Percentiles rank a stretch among this genome's conserved stretches.
Conservation (phyloP, 345 rosid species). For the Euclidium syriacum region DNA sequence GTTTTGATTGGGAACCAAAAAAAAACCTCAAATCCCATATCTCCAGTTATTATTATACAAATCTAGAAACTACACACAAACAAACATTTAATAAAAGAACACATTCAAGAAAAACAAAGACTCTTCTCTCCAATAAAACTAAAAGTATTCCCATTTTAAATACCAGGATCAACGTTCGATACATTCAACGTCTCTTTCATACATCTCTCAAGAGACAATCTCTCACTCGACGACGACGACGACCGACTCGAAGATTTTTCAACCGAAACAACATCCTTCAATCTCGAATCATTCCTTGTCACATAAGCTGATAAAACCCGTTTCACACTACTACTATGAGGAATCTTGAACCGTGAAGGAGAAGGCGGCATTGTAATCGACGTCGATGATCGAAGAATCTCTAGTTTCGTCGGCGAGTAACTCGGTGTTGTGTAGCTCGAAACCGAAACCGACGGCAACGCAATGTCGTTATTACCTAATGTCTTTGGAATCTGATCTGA, state of each 20-base stretch:
- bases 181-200: slow-evolving; percentile 32
- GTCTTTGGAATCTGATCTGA: slow-evolving; percentile 45
- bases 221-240: slow-evolving; percentile 27
- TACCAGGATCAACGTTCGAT: slow-evolving; percentile 34
- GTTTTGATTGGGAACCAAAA: too few relatives aligned
- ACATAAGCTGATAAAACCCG: slow-evolving; percentile 71
- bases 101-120: not conserved
- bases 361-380: slow-evolving; percentile 39
- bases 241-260: slow-evolving; percentile 18
- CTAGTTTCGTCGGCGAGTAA: slow-evolving; percentile 68
- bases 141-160: too few relatives aligned
- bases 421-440: slow-evolving; percentile 66
- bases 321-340: slow-evolving; percentile 53
- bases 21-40: slow-evolving; percentile 7
- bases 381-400: slow-evolving; percentile 55
- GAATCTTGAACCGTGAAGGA: slow-evolving; percentile 35
- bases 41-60: slow-evolving; percentile 13
- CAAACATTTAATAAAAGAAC: not conserved
- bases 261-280: slow-evolving; percentile 28
- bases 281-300: slow-evolving; percentile 38
- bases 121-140: too few relatives aligned
- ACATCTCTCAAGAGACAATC: slow-evolving; percentile 32
- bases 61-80: slow-evolving; percentile 26
- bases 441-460: slow-evolving; percentile 52
- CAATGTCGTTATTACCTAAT: slow-evolving; percentile 45